Evolutionary conservation across 352 stramenopile species (phyloP).

Genomic region (Thraustochytrium striatum): DNA sequence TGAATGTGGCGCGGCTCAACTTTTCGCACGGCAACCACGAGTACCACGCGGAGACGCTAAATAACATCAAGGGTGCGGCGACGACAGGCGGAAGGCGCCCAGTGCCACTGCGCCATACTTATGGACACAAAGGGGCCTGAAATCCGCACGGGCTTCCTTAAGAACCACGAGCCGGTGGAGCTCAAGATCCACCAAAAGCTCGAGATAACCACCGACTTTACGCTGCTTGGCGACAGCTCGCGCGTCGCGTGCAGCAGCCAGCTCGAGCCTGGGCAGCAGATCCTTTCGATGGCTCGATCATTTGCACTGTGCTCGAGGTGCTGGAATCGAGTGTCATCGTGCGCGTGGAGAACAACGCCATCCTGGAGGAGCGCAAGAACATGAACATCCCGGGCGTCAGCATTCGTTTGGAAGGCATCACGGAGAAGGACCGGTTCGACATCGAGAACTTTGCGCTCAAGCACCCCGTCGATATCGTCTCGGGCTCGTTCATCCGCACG

Average conservation of each 20-base stretch:
- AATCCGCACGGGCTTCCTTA: slow-evolving; percentile 83
- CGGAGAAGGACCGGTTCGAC: slow-evolving; percentile 77
- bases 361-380: slow-evolving; percentile 87
- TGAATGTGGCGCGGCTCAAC: slow-evolving; percentile 86
- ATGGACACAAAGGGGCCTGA: slow-evolving; percentile 94
- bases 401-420: slow-evolving; percentile 85
- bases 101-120: slow-evolving; percentile 75
- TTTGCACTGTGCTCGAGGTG: not conserved
- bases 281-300: slow-evolving; percentile 82
- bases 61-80: slow-evolving; percentile 55
- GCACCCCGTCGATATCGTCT: slow-evolving; percentile 94
- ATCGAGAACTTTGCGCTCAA: slow-evolving; percentile 89
- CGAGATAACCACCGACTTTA: slow-evolving; percentile 83
- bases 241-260: slow-evolving; percentile 84
- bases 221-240: slow-evolving; percentile 70
- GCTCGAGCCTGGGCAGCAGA: slow-evolving; percentile 74
- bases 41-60: slow-evolving; percentile 42
- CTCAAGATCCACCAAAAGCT: slow-evolving; percentile 66
- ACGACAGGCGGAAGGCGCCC: slow-evolving; percentile 5
- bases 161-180: slow-evolving; percentile 57
- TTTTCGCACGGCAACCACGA: slow-evolving; percentile 97
- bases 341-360: slow-evolving; percentile 65
- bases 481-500: slow-evolving; percentile 94
- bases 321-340: slow-evolving; percentile 55
- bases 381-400: slow-evolving; percentile 90